Conservation (phyloP, 2,329 filamentous ascomycete species). For the Cercospora zeae-maydis region DNA sequence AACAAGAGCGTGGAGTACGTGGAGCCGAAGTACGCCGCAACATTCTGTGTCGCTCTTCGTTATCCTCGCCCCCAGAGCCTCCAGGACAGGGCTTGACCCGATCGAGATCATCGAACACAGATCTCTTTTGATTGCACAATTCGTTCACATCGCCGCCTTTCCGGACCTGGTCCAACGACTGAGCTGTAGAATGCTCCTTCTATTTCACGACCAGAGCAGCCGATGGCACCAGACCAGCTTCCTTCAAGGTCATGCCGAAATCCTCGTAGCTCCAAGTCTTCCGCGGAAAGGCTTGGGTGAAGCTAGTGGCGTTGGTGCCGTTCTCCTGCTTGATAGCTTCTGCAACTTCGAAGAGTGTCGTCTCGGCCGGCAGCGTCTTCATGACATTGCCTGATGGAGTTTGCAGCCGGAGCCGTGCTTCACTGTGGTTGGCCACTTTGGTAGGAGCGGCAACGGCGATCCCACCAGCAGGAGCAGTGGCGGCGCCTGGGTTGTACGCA, state of each 20-base stretch:
- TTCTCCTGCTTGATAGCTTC: slow-evolving; percentile 69
- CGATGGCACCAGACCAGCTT: slow-evolving; percentile 84
- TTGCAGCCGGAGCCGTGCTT: slow-evolving; percentile 78
- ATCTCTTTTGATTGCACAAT: neutral
- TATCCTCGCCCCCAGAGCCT: neutral
- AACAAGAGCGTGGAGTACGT: neutral
- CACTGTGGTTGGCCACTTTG: slow-evolving; percentile 68
- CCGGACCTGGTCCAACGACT: neutral
- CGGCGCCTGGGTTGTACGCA: slow-evolving; percentile 48
- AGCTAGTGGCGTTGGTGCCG: slow-evolving; percentile 67
- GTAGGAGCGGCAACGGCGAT: slow-evolving; percentile 33
- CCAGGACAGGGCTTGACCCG: neutral
- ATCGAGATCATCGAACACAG: neutral
- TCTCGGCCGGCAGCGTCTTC: slow-evolving; percentile 85
- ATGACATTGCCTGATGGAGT: slow-evolving; percentile 70
- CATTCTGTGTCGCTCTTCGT: too few species aligned
- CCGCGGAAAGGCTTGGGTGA: slow-evolving; percentile 80
- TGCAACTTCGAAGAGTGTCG: slow-evolving; percentile 88
- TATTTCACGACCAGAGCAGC: slow-evolving; percentile 60
- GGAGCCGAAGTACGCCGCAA: neutral
- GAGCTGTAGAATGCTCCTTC: neutral
- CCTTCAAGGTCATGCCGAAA: slow-evolving; percentile 87
- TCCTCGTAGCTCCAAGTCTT: slow-evolving; percentile 71
- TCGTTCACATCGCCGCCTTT: neutral
- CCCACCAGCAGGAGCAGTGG: slow-evolving; percentile 45